Percentiles rank a stretch among this genome's conserved stretches.
These are phyloP conservation scores for Cytospora piceicola DNA, from an alignment of 2,329 filamentous ascomycete genomes.

Conservation along the genomic window DNA sequence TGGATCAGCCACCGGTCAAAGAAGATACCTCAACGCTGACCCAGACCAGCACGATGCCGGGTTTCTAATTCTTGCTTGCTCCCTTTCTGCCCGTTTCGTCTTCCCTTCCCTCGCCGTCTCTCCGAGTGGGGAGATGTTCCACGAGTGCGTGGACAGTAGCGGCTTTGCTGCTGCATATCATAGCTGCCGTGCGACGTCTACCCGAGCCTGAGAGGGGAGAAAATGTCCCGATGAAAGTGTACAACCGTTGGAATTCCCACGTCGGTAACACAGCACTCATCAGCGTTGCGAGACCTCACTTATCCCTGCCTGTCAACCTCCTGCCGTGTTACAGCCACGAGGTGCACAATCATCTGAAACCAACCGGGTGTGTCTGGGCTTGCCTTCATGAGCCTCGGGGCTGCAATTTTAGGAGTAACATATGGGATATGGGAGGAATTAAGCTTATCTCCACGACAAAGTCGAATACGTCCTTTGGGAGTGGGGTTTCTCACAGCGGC, in stretches of 20 bases:
- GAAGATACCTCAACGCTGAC: neutral
- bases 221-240: conserved; percentile 42
- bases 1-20: conserved; percentile 1
- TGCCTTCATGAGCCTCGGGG: conserved; percentile 23
- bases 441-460: conserved; percentile 28
- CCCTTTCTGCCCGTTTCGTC: conserved; percentile 2
- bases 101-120: conserved; percentile 15
- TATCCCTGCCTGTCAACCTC: conserved; percentile 39
- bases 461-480: conserved; percentile 8
- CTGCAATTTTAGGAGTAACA: conserved; percentile 26
- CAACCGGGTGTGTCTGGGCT: conserved; percentile 28
- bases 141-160: conserved; percentile 25
- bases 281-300: conserved; percentile 27
- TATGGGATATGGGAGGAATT: conserved; percentile 16
- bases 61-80: conserved; percentile 9
- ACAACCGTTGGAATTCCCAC: conserved; percentile 38
- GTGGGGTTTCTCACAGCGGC: neutral
- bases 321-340: conserved; percentile 39
- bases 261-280: conserved; percentile 34
- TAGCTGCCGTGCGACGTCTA: conserved; percentile 38
- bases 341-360: conserved; percentile 42
- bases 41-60: neutral
- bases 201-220: conserved; percentile 37
- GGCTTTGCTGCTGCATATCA: conserved; percentile 38
- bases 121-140: conserved; percentile 24